These are phyloP conservation scores for Candida succiphila DNA, from an alignment of 805 yeast genomes.

Conservation along the genomic window DNA sequence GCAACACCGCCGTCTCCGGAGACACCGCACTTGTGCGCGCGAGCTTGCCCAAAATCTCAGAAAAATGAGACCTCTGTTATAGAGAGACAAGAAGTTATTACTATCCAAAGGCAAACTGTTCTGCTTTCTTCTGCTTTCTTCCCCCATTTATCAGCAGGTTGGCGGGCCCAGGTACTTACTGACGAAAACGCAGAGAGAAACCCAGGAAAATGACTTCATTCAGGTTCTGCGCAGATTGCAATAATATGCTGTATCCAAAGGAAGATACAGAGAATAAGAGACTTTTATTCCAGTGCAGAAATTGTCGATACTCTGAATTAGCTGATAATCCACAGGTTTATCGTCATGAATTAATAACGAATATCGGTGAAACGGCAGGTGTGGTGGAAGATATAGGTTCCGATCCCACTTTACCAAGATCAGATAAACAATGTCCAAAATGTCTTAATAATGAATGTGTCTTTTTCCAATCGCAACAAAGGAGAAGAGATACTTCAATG, in stretches of 20 bases:
- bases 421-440: slow-evolving; percentile 86
- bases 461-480: slow-evolving; percentile 93
- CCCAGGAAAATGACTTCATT: slow-evolving; percentile 86
- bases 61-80: too few species aligned
- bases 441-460: slow-evolving; percentile 88
- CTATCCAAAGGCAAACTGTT: too few species aligned
- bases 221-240: slow-evolving; percentile 93
- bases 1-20: too few species aligned
- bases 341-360: slow-evolving; percentile 85
- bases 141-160: too few species aligned
- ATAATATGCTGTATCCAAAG: slow-evolving; percentile 95
- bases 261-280: slow-evolving; percentile 79
- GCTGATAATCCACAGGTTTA: slow-evolving; percentile 84
- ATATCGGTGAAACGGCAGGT: slow-evolving; percentile 94
- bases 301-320: slow-evolving; percentile 86
- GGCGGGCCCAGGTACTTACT: too few species aligned
- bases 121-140: too few species aligned
- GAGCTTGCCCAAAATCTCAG: too few species aligned
- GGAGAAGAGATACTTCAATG: slow-evolving; percentile 94
- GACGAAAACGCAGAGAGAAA: too few species aligned
- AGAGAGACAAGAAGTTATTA: too few species aligned
- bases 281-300: slow-evolving; percentile 84
- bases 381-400: slow-evolving; percentile 91
- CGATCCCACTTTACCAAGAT: slow-evolving; percentile 96
- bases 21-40: too few species aligned